These are phyloP conservation scores for Zizania palustris DNA, from an alignment of 202 grass and related monocot genomes.

Conservation along the genomic window DNA sequence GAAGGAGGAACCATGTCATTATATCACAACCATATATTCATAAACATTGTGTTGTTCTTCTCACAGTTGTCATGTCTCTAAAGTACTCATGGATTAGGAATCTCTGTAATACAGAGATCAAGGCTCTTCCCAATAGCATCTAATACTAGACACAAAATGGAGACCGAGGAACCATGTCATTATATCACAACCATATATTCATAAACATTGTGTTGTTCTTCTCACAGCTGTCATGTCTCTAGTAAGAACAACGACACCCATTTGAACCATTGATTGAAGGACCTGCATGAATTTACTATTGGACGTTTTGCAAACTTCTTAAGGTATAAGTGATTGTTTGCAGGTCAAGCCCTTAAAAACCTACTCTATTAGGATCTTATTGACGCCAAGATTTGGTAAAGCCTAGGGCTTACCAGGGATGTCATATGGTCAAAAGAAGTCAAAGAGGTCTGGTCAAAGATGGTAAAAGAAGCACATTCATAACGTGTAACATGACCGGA, in stretches of 20 bases:
- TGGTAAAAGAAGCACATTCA: no score
- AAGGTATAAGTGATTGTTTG: slow-evolving; percentile 24
- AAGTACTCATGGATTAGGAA: no score
- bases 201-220: slow-evolving; percentile 93
- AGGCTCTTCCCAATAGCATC: slow-evolving; percentile 99
- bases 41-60: no score
- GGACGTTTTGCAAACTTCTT: no score
- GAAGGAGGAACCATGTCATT: slow-evolving; percentile 29
- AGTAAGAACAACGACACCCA: slow-evolving; percentile 98
- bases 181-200: slow-evolving; percentile 37
- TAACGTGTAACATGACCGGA: no score
- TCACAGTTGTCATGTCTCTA: no score
- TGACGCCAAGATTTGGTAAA: no score
- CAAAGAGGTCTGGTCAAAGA: no score
- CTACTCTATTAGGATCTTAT: slow-evolving; percentile 92
- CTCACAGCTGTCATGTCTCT: slow-evolving; percentile 99
- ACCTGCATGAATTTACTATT: slow-evolving; percentile 62
- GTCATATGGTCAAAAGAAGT: no score
- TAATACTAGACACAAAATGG: slow-evolving; percentile 63
- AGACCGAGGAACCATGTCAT: slow-evolving; percentile 45
- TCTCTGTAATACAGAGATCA: slow-evolving; percentile 84
- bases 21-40: slow-evolving; percentile 37
- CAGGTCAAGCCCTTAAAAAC: slow-evolving; percentile 37
- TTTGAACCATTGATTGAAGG: slow-evolving; percentile 91
- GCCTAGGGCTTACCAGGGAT: no score